Evolutionary conservation across 441 rosid genomes (phyloP), one percentile per base, ranked within the genome.

Genomic region (Rhodomyrtus psidioides): DNA sequence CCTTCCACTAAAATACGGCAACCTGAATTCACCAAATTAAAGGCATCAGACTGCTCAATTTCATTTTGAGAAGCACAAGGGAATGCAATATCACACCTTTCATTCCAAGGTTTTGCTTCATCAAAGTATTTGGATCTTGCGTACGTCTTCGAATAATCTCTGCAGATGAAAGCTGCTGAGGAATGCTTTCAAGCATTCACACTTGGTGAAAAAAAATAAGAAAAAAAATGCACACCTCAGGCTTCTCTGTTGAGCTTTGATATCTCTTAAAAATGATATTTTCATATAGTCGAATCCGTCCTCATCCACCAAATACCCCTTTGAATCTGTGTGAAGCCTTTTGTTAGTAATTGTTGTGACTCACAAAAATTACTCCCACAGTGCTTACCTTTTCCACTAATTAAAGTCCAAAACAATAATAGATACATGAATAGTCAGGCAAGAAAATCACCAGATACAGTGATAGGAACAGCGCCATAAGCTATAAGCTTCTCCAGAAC

Each of bases 101-200:
- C 99, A 83, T 76, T 93, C 99, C 99, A 97, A 53, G 99, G 99
- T 86, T 97, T 97, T 88, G 97, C 94, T 88, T 95, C 99, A 88
- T 97, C 99, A 89, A 92, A 96, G 91, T 97, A 97, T 88, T 97
- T 97, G 10, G 99, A 93, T 79, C 98, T 94, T 56, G 98, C 98
- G 90, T 97, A 97, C 27, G 99, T 95, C 94, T 97, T 97, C 55
- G 99, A 95, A 90, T 97, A 97, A 88, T 97, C 99, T 90, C 99
- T 97, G 94, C 90, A 93, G 54, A 90, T 53, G 86, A 83, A 84
- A 87, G 49, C 88, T 39, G 82, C 10, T 70, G 51, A 87, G 83
- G 57, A 81, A 70, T 81, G 74, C 87, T 82, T 87, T 44, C 85
- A 6, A 54, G 60, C 57, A 53, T 59, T 51, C 70, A 84, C 54